Evolutionary conservation across 495 filamentous ascomycete genomes (phyloP).

Genomic region (Ramalina intermedia): DNA sequence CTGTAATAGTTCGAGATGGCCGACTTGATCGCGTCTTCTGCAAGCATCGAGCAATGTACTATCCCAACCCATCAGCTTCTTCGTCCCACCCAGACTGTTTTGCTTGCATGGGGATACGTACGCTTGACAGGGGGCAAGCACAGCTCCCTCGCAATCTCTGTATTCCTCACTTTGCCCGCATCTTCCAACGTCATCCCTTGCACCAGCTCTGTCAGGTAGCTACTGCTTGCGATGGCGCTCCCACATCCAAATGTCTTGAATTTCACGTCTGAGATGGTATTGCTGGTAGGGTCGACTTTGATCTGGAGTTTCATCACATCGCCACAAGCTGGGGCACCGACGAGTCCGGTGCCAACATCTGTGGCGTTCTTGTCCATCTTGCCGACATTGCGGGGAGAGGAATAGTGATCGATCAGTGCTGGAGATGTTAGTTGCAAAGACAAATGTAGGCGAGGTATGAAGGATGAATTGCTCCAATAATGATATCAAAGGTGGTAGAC

Average conservation of each 20-base stretch:
- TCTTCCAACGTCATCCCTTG: slow-evolving; percentile 88
- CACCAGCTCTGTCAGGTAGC: slow-evolving; percentile 84
- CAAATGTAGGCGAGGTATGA: not conserved
- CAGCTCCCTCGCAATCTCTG: slow-evolving; percentile 92
- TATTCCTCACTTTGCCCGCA: slow-evolving; percentile 82
- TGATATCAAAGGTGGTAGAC: slow-evolving; percentile 17
- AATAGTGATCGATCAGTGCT: slow-evolving; percentile 81
- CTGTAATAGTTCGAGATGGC: slow-evolving; percentile 95
- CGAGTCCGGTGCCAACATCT: slow-evolving; percentile 92
- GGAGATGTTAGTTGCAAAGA: slow-evolving; percentile 19
- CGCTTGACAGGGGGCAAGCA: slow-evolving; percentile 90
- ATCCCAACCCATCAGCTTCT: slow-evolving; percentile 10
- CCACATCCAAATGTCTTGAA: slow-evolving; percentile 99
- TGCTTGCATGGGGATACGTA: slow-evolving; percentile 28
- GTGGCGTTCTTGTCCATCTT: slow-evolving; percentile 72
- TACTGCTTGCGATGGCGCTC: slow-evolving; percentile 79
- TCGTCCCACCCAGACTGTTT: not conserved
- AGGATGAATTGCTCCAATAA: slow-evolving; percentile 12
- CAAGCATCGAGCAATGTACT: slow-evolving; percentile 98
- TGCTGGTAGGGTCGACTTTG: slow-evolving; percentile 75
- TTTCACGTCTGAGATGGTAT: slow-evolving; percentile 86
- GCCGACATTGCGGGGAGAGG: slow-evolving; percentile 83
- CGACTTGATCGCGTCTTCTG: slow-evolving; percentile 98
- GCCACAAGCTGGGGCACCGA: slow-evolving; percentile 85
- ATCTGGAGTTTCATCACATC: slow-evolving; percentile 99